Evolutionary conservation across 1,139 yeast species (phyloP), one percentile per base, ranked within the genome.

Genomic region (Taphrina communis): DNA sequence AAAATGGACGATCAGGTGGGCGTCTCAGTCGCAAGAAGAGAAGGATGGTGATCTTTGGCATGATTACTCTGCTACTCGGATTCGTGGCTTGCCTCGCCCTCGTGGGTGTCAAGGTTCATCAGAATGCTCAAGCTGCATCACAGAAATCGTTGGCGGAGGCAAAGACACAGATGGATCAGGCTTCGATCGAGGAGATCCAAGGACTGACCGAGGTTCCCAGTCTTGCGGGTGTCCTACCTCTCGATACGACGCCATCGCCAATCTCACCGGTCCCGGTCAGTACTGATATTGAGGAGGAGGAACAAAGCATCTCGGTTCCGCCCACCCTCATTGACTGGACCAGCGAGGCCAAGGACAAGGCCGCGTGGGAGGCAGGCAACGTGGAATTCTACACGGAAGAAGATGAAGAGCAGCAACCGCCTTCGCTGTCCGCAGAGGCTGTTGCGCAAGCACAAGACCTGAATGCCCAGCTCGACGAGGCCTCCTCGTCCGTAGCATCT

Each of bases 161-260:
- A 6, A 25, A 38, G 12, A 59, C 52, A 8, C 39, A 52, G 17
- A 55, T 36, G 41, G 58, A 53, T 25, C 42, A 36, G 36, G 3
- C 58, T 19, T 35, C 58, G 58, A 38, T 36, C 0, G 58, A 51
- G 6, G 59, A 39, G 35, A 19, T 55, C 8, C 19, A 36, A 25
- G 61, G 61, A 12, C 44, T 63, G 67, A 63, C 61, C 19, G 67
- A 63, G 25, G 67, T 63, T 17, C 67, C 67, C 6, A 63, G 55
- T 35, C 52, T 63, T n/a, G 42, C 59, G 17, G 67, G 67, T n/a
- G 35, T 48, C 21, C 51, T 63, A 19, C 67, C 67, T 6, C 44
- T 63, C 2, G 52, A 53, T n/a, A 11, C 12, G 6, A 36, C 52
- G 8, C 39, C 38, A 6, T 31, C 41, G n/a, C 60, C 60, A 17